Percentiles rank a stretch among this genome's conserved stretches.
Evolutionary conservation across 2,329 filamentous ascomycete genomes (phyloP).

Genomic region (Tricladium varicosporioides): DNA sequence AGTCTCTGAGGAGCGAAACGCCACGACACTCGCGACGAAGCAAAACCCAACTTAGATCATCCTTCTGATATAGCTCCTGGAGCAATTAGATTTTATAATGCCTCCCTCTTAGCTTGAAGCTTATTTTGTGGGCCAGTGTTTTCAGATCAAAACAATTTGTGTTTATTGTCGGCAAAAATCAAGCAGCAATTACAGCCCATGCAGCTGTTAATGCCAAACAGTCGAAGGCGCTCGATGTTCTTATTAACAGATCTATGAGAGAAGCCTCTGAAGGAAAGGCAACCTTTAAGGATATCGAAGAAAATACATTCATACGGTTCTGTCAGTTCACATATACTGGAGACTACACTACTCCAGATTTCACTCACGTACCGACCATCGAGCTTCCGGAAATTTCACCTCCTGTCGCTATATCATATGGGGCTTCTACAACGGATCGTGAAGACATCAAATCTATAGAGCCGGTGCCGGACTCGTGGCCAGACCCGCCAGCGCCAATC

Average conservation of each 20-base stretch:
- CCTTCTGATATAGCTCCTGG: background rate
- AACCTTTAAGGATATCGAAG: conserved; percentile 20
- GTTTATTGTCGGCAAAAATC: conserved; percentile 18
- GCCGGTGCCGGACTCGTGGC: background rate
- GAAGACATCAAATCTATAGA: background rate
- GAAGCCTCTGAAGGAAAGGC: conserved; percentile 19
- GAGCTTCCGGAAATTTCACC: too few relatives aligned
- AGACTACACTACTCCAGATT: conserved; percentile 21
- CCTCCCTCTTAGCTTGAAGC: conserved; percentile 7
- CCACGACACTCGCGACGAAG: conserved; percentile 6
- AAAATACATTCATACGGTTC: conserved; percentile 22
- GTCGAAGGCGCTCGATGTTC: conserved; percentile 19
- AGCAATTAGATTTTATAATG: conserved; percentile 7
- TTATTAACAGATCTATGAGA: conserved; percentile 21
- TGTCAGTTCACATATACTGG: conserved; percentile 24
- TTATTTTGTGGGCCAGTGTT: conserved; percentile 11
- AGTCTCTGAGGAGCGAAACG: conserved; percentile 7
- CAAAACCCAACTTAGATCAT: conserved; percentile 5
- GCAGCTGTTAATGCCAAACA: conserved; percentile 20
- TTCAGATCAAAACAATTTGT: conserved; percentile 17
- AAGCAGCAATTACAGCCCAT: conserved; percentile 16
- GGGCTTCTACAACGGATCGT: conserved; percentile 3
- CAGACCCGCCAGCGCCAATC: conserved; percentile 3
- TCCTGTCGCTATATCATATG: too few relatives aligned
- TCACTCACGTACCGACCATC: conserved; percentile 13